Base-by-base conservation (phyloP, 495 filamentous ascomycete genomes). In the Aspergillus homomorphus region DNA sequence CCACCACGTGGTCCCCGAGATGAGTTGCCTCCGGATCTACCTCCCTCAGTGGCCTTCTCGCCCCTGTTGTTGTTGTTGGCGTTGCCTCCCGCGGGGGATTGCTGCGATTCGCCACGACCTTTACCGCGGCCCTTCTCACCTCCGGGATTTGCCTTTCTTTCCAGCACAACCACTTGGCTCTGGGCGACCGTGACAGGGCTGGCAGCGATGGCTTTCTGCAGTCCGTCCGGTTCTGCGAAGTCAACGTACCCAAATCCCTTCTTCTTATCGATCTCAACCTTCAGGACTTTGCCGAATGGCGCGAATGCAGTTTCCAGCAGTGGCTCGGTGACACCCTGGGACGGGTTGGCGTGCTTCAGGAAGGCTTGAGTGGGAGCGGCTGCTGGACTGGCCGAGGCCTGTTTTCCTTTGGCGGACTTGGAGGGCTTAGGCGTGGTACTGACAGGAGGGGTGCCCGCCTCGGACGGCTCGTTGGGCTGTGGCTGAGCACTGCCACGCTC, bases 231-330 rank as follows among this genome's bases (percentile, higher is more conserved):
- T 22, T 88, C 83, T 4, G 79, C 83, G 70, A 96, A 96, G 56
- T 94, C 89, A 38, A 92, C 86, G 61, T 96, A 96, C 10, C 90
- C 92, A 64, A 95, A 95, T 1, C 91, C 92, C 70, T 96, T 96
- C 66, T 91, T 87, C 71, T 89, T 89, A 65, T 96, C 91, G 45
- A 97, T 93, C 64, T 96, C 92, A 2, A 94, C 89, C 59, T 83
- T 87, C 3, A 81, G 80, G 30, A 96, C 81, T 7, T 82, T 62
- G 18, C 92, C 92, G 59, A 88, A 93, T 1, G 72, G 67, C 38
- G 83, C 72, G 66, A 97, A 84, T 8, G 89, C 85, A 59, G 85
- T 79, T 58, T 87, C 83, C 4, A 97, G 81, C 0, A 90, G 69
- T 0, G 84, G 74, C 62, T 96, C 92, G 0, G 90, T 96, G 42